These are phyloP conservation scores for Phellinidium pouzarii DNA, from an alignment of 1,284 basidiomycete species.

Conservation along the genomic window DNA sequence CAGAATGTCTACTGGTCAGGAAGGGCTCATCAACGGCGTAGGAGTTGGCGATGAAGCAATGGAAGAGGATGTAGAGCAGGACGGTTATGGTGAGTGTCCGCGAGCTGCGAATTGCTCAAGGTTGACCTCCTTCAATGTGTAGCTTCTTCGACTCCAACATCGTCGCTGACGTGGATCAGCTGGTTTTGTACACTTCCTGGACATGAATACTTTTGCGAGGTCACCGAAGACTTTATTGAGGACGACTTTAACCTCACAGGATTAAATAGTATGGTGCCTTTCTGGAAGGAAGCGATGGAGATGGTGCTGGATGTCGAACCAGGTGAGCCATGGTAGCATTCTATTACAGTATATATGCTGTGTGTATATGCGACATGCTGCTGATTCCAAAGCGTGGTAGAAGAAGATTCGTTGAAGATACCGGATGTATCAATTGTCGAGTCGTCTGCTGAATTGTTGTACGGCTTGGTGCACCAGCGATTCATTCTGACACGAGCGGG, in stretches of 20 bases:
- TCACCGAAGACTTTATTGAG: constrained; percentile 98
- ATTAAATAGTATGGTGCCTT: constrained; percentile 90
- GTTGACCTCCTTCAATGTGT: constrained; percentile 9
- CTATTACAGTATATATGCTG: constrained; percentile 18
- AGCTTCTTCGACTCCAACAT: constrained; percentile 82
- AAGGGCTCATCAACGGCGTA: constrained; percentile 43
- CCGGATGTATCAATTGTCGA: constrained; percentile 97
- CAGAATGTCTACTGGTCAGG: constrained; percentile 33
- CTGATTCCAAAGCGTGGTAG: constrained; percentile 30
- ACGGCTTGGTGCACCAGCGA: constrained; percentile 95
- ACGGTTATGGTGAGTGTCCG: constrained; percentile 59
- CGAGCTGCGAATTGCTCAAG: background rate
- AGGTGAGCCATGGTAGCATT: constrained; percentile 46
- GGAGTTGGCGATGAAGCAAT: constrained; percentile 61
- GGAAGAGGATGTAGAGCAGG: constrained; percentile 61
- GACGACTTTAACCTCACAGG: constrained; percentile 99
- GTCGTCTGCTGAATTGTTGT: constrained; percentile 94
- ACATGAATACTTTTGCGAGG: constrained; percentile 98
- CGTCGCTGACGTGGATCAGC: constrained; percentile 90
- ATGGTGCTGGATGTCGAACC: constrained; percentile 99
- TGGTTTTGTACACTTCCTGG: constrained; percentile 99
- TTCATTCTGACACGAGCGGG: constrained; percentile 95
- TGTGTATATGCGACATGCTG: background rate
- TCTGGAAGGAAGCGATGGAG: constrained; percentile 99
- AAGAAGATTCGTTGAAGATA: constrained; percentile 90